Evolutionary conservation across 768 basidiomycete genomes (phyloP).

Genomic region (Amyloporia xantha): DNA sequence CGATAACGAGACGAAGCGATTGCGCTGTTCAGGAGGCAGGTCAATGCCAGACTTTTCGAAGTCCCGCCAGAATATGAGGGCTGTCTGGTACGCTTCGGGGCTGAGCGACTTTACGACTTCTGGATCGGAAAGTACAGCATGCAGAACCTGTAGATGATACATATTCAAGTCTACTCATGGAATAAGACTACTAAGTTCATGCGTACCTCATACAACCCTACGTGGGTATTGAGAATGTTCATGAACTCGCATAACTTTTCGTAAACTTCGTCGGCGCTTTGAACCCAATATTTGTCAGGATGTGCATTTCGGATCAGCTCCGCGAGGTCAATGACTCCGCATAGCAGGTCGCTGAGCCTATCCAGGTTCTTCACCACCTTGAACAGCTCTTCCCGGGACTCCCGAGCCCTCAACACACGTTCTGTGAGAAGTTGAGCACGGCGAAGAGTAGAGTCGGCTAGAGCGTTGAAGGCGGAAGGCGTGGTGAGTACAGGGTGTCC

Average conservation of each 20-base stretch:
- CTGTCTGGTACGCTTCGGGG: slow-evolving; percentile 77
- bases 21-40: slow-evolving; percentile 68
- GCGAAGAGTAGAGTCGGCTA: slow-evolving; percentile 74
- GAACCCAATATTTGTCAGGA: slow-evolving; percentile 79
- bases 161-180: too few species aligned
- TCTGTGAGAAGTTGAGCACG: slow-evolving; percentile 80
- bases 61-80: slow-evolving; percentile 91
- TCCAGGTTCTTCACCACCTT: slow-evolving; percentile 95
- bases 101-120: slow-evolving; percentile 59
- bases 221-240: slow-evolving; percentile 94
- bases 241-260: slow-evolving; percentile 93
- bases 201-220: slow-evolving; percentile 82
- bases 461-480: slow-evolving; percentile 59
- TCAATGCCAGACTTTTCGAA: slow-evolving; percentile 97
- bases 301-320: slow-evolving; percentile 92
- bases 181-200: slow-evolving; percentile 9
- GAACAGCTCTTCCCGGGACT: slow-evolving; percentile 67
- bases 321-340: slow-evolving; percentile 93
- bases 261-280: slow-evolving; percentile 81
- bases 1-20: slow-evolving; percentile 82
- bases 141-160: slow-evolving; percentile 48
- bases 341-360: slow-evolving; percentile 91
- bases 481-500: slow-evolving; percentile 65
- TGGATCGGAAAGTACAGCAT: slow-evolving; percentile 60
- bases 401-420: slow-evolving; percentile 69